phyloP scores from a whole-genome alignment of 1,139 yeast genomes.

The Saccharomyces hybrid region DNA sequence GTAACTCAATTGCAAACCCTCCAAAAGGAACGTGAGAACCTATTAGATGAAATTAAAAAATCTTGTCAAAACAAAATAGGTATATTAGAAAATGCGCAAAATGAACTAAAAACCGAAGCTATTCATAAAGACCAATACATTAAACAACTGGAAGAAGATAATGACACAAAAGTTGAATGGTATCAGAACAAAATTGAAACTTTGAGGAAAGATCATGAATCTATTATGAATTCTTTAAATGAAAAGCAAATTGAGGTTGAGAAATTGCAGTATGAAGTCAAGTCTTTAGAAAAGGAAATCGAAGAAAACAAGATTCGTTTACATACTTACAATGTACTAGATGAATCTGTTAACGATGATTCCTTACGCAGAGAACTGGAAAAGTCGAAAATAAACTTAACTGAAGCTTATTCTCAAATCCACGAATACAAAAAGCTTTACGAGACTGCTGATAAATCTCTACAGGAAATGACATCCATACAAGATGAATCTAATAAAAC shows the following conservation, averaged over 20 bases:
- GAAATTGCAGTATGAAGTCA: conserved; percentile 29
- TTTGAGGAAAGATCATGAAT: neutral
- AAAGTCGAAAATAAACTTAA: conserved; percentile 40
- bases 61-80: conserved; percentile 26
- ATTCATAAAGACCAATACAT: conserved; percentile 40
- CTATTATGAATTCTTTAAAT: neutral
- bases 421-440: conserved; percentile 46
- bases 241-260: conserved; percentile 30
- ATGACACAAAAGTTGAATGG: conserved; percentile 49
- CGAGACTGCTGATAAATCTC: conserved; percentile 43
- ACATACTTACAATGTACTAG: conserved; percentile 17
- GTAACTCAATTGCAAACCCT: conserved; percentile 56
- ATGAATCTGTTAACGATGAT: conserved; percentile 25
- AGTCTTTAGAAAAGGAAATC: conserved; percentile 34
- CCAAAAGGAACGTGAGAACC: conserved; percentile 54
- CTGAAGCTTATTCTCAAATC: conserved; percentile 41
- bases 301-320: conserved; percentile 35
- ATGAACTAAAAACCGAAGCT: conserved; percentile 45
- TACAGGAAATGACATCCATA: conserved; percentile 36
- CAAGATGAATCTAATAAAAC: conserved; percentile 39
- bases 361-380: conserved; percentile 36
- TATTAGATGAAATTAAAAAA: conserved; percentile 44
- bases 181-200: conserved; percentile 64
- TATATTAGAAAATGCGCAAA: conserved; percentile 39
- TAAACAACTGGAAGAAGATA: conserved; percentile 35